These are phyloP conservation scores for Paramecium pentaurelia DNA, from an alignment of 73 alveolate species.

Conservation along the genomic window DNA sequence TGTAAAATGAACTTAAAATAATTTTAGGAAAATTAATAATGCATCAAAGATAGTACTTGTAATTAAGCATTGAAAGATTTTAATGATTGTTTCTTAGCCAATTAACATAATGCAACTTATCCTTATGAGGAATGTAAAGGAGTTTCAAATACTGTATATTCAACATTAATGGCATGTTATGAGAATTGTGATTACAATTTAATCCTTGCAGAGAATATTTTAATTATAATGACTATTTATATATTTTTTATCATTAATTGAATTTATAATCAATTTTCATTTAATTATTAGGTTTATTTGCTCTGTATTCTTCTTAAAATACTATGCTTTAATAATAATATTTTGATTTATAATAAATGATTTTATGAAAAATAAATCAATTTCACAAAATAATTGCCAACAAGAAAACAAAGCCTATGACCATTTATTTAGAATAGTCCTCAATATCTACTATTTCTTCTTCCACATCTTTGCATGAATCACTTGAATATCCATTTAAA, in stretches of 20 bases:
- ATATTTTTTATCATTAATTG: not conserved
- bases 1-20: not conserved
- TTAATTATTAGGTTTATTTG: too few relatives aligned
- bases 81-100: not conserved
- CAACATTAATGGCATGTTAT: not conserved
- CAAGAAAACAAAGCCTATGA: not conserved
- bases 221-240: not conserved
- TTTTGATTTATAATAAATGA: not conserved
- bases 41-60: not conserved
- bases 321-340: too few relatives aligned
- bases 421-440: not conserved
- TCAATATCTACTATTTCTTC: too few relatives aligned
- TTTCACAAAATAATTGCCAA: not conserved
- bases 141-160: not conserved
- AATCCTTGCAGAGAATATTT: not conserved
- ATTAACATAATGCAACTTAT: not conserved
- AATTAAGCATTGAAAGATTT: not conserved
- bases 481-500: not conserved
- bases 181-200: slow-evolving; percentile 5
- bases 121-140: slow-evolving; percentile 30
- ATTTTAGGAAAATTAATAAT: not conserved
- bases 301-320: not conserved
- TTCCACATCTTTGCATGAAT: not conserved
- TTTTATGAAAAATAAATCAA: not conserved
- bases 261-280: not conserved